Conservation (phyloP, 2,329 filamentous ascomycete species). For the Xylariaceae sp. region DNA sequence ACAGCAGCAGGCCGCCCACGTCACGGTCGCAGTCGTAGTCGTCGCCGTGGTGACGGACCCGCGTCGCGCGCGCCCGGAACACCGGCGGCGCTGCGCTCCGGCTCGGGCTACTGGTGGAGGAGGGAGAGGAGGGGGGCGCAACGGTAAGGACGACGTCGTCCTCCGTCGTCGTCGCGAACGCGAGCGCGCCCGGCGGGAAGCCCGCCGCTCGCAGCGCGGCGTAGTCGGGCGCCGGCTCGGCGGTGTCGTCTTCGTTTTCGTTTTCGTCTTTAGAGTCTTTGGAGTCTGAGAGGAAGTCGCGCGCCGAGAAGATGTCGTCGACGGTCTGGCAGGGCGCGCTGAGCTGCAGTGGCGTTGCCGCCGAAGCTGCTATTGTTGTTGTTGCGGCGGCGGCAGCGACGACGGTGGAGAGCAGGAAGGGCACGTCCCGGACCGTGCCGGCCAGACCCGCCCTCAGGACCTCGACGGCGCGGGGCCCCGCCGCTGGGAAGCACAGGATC, state of each 20-base stretch:
- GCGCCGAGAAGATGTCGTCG: constrained; percentile 14
- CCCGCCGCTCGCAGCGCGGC: constrained; percentile 9
- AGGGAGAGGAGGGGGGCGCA: no score
- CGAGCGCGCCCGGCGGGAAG: constrained; percentile 18
- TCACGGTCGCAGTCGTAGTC: no score
- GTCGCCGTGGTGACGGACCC: no score
- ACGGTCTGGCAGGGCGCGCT: constrained; percentile 10
- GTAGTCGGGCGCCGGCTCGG: no score
- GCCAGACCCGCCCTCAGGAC: constrained; percentile 12
- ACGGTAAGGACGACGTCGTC: constrained; percentile 11
- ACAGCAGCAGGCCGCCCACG: constrained; percentile 19
- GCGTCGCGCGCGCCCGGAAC: constrained; percentile 16
- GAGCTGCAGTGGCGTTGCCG: constrained; percentile 6
- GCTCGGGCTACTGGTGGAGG: no score
- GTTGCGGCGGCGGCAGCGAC: constrained; percentile 3
- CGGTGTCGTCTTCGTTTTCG: no score
- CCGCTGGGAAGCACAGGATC: constrained; percentile 20
- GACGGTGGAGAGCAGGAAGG: constrained; percentile 19
- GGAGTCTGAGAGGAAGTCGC: constrained; percentile 13
- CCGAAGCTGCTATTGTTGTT: constrained; percentile 3
- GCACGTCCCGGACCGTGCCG: constrained; percentile 14
- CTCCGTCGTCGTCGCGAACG: constrained; percentile 12
- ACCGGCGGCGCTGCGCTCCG: constrained; percentile 20
- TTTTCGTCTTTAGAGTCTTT: no score
- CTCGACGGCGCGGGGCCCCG: constrained; percentile 2